Conservation (phyloP, 78 protist species). For the Planoprotostelium fungivorum region DNA sequence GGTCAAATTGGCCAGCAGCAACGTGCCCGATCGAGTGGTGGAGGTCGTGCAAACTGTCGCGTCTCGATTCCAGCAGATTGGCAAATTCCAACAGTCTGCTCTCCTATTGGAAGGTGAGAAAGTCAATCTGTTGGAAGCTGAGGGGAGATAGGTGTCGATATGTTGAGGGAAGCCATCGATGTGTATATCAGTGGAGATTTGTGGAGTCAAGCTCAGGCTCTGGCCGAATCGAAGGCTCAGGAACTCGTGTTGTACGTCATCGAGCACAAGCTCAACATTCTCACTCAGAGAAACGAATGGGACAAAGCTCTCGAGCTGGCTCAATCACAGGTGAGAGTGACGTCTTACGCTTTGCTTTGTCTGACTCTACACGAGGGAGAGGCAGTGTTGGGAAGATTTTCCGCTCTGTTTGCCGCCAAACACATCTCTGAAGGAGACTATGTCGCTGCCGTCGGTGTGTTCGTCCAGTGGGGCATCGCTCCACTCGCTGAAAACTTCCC, state of each 20-base stretch:
- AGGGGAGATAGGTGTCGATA: neutral
- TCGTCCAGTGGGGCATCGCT: neutral
- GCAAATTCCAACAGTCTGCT: neutral
- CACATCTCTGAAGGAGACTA: neutral
- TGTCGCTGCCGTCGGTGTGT: neutral
- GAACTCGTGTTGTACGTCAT: neutral
- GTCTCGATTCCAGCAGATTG: conserved; percentile 1
- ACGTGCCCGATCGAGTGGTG: conserved; percentile 21
- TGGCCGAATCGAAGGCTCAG: neutral
- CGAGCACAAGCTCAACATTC: neutral
- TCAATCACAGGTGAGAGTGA: neutral
- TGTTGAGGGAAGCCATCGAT: conserved; percentile 39
- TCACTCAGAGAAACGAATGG: neutral
- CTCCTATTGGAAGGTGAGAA: conserved; percentile 25
- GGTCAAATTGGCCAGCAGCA: conserved; percentile 44
- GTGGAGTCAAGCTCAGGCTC: conserved; percentile 22
- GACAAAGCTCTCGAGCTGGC: neutral
- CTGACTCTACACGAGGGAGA: neutral
- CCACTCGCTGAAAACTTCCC: neutral
- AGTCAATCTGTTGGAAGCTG: conserved; percentile 6
- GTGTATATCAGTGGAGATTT: conserved; percentile 31
- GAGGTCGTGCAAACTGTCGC: conserved; percentile 12
- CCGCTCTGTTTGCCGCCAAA: neutral
- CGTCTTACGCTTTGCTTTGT: neutral
- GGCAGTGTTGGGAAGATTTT: neutral